Evolutionary conservation across 768 basidiomycete genomes (phyloP).

Genomic region (Pisolithus marmoratus): DNA sequence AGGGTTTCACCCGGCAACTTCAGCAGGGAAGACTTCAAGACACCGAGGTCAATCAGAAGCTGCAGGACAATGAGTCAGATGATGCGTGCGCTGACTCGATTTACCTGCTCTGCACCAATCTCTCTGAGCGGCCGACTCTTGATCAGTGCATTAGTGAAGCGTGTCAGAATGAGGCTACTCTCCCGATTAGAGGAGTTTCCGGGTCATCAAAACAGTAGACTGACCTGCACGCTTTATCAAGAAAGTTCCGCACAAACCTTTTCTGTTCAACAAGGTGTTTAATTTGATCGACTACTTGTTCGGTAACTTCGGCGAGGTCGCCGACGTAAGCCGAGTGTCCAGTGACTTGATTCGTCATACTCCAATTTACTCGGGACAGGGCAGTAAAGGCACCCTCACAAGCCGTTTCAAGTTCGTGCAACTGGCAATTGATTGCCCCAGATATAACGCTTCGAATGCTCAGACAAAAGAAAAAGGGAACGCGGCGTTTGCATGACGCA

Average conservation of each 20-base stretch:
- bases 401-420: constrained; percentile 81
- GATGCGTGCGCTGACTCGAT: constrained; percentile 2
- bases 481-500: constrained; percentile 28
- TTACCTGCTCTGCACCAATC: constrained; percentile 91
- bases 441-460: constrained; percentile 64
- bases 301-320: constrained; percentile 70
- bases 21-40: constrained; percentile 73
- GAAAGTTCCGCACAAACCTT: constrained; percentile 88
- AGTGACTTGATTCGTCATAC: constrained; percentile 72
- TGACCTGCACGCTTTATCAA: constrained; percentile 91
- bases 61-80: constrained; percentile 24
- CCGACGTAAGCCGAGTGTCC: constrained; percentile 78
- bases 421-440: constrained; percentile 67
- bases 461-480: not conserved
- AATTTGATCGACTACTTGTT: constrained; percentile 71
- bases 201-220: constrained; percentile 8
- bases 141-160: constrained; percentile 87
- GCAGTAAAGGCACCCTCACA: constrained; percentile 75
- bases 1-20: constrained; percentile 76
- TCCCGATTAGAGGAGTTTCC: not conserved
- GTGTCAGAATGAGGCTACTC: constrained; percentile 71
- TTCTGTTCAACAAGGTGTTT: constrained; percentile 87
- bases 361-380: constrained; percentile 78
- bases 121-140: constrained; percentile 87
- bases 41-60: constrained; percentile 89